These are phyloP conservation scores for Chloropicon primus DNA, from an alignment of 139 green algal species.

Conservation along the genomic window DNA sequence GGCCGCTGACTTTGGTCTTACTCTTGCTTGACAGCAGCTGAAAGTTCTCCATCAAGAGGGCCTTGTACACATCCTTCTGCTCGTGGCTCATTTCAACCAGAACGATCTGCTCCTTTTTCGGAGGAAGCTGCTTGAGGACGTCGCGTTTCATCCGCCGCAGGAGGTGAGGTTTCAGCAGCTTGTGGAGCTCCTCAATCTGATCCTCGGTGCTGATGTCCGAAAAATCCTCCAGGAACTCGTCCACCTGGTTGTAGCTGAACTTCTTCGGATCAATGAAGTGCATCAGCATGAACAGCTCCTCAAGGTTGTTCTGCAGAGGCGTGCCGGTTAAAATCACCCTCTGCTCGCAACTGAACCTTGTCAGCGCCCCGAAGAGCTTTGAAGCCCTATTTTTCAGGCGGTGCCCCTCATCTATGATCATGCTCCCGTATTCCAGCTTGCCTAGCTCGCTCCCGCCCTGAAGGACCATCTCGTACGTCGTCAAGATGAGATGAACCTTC, in stretches of 20 bases:
- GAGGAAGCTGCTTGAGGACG: conserved; percentile 60
- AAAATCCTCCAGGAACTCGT: conserved; percentile 34
- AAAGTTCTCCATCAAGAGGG: conserved; percentile 33
- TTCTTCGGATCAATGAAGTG: conserved; percentile 62
- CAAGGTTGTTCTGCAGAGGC: conserved; percentile 63
- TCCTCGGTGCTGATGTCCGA: conserved; percentile 27
- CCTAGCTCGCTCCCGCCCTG: conserved; percentile 27
- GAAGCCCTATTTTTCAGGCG: conserved; percentile 35
- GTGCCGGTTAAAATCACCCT: conserved; percentile 54
- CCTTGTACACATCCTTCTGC: conserved; percentile 35
- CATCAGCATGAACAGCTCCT: conserved; percentile 61
- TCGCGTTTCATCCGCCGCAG: conserved; percentile 65
- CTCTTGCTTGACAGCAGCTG: conserved; percentile 17
- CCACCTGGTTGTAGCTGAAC: conserved; percentile 26
- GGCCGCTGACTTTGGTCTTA: not conserved
- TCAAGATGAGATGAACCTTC: conserved; percentile 55
- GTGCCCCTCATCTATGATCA: conserved; percentile 52
- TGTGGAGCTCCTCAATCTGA: conserved; percentile 46
- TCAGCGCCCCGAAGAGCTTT: conserved; percentile 37
- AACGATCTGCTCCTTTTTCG: conserved; percentile 69
- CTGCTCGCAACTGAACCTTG: conserved; percentile 19
- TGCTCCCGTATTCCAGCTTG: conserved; percentile 29
- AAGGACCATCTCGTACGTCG: conserved; percentile 47
- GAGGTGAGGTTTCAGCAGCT: conserved; percentile 45
- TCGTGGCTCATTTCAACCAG: conserved; percentile 38